Conservation (phyloP, 345 rosid species). For the Lepidium didymum region DNA sequence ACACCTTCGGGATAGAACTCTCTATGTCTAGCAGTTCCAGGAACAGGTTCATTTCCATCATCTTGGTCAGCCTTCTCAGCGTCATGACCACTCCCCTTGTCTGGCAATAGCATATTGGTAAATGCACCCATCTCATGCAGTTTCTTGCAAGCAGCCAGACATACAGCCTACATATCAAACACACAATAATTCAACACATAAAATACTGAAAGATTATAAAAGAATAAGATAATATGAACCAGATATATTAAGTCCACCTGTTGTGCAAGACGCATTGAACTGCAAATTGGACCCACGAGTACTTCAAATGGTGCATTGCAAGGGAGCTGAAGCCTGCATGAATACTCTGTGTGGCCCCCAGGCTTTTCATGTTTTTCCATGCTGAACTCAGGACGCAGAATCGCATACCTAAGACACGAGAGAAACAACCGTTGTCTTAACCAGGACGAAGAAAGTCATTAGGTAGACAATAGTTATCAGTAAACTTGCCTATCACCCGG, state of each 20-base stretch:
- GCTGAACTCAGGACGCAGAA: slow-evolving; percentile 91
- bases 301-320: slow-evolving; percentile 96
- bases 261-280: slow-evolving; percentile 95
- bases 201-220: background rate
- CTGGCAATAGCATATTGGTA: slow-evolving; percentile 97
- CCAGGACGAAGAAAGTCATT: background rate
- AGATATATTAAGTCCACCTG: slow-evolving; percentile 44
- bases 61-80: slow-evolving; percentile 67
- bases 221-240: background rate
- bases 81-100: slow-evolving; percentile 93
- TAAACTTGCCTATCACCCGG: slow-evolving; percentile 82
- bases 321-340: slow-evolving; percentile 97
- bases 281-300: slow-evolving; percentile 88
- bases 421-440: slow-evolving; percentile 5
- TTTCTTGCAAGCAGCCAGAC: slow-evolving; percentile 98
- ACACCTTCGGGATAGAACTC: slow-evolving; percentile 99
- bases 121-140: slow-evolving; percentile 99
- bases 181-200: slow-evolving; percentile 14
- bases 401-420: slow-evolving; percentile 60
- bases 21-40: slow-evolving; percentile 97
- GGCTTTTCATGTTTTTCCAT: slow-evolving; percentile 92
- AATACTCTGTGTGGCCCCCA: slow-evolving; percentile 82
- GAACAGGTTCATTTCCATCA: slow-evolving; percentile 94
- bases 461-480: background rate
- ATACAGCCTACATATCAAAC: slow-evolving; percentile 67